phyloP scores from a whole-genome alignment of 331 rosid species.

The Stylosanthes scabra region DNA sequence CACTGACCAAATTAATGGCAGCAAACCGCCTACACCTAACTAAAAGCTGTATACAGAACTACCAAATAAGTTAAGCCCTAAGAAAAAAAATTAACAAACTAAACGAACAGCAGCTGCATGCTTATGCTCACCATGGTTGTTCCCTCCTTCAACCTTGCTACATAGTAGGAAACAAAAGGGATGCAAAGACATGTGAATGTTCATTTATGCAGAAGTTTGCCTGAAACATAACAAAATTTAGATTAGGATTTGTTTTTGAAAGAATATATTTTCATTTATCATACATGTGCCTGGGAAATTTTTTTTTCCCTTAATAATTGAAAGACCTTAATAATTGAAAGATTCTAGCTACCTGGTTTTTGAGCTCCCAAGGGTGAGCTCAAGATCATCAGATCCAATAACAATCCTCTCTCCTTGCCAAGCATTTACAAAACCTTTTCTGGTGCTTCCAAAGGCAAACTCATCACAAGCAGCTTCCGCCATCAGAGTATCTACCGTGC shows the following conservation, averaged over 20 bases:
- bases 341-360: constrained; percentile 62
- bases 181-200: constrained; percentile 41
- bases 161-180: constrained; percentile 39
- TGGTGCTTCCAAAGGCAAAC: constrained; percentile 83
- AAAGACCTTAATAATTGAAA: too few species aligned
- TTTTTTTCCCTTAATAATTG: too few species aligned
- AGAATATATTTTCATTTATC: constrained; percentile 11
- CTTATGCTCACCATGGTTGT: constrained; percentile 45
- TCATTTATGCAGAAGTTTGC: constrained; percentile 40
- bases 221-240: constrained; percentile 43
- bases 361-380: constrained; percentile 91
- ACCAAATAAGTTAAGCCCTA: constrained; percentile 37
- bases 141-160: constrained; percentile 36
- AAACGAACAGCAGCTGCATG: constrained; percentile 39
- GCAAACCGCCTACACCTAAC: constrained; percentile 51
- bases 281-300: background rate
- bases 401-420: constrained; percentile 94
- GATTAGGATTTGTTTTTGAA: constrained; percentile 31
- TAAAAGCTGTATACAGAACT: constrained; percentile 49
- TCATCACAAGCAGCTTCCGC: constrained; percentile 75
- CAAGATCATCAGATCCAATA: constrained; percentile 80
- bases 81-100: constrained; percentile 37
- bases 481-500: constrained; percentile 81
- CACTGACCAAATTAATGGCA: constrained; percentile 44
- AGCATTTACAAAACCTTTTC: constrained; percentile 72